Percentiles rank a stretch among this genome's conserved stretches.
phyloP scores from a whole-genome alignment of 768 basidiomycete genomes.

The Termitomyces sp. region DNA sequence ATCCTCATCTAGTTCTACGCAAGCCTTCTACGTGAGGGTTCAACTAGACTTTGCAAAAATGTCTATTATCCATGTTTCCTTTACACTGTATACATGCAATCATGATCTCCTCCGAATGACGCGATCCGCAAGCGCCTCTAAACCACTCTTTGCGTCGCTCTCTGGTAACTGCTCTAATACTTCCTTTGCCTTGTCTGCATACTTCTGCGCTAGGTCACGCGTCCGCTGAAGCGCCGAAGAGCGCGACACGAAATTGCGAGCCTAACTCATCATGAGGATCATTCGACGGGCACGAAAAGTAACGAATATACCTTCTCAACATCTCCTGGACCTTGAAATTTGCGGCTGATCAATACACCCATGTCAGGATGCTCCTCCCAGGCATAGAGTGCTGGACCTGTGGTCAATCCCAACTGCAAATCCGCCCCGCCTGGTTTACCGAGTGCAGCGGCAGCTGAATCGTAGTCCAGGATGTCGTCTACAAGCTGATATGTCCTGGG shows the following conservation, averaged over 20 bases:
- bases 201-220: constrained; percentile 66
- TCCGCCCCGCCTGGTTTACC: constrained; percentile 93
- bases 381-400: constrained; percentile 91
- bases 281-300: neutral
- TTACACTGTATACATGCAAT: neutral
- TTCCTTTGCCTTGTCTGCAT: constrained; percentile 76
- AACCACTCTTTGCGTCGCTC: constrained; percentile 74
- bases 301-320: constrained; percentile 65
- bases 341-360: constrained; percentile 78
- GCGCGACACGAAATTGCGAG: constrained; percentile 63
- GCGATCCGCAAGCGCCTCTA: constrained; percentile 71
- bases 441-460: constrained; percentile 65
- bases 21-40: neutral
- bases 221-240: constrained; percentile 84
- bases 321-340: constrained; percentile 79
- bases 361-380: constrained; percentile 92
- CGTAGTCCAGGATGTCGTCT: constrained; percentile 93
- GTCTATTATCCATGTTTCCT: neutral
- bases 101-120: constrained; percentile 53
- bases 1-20: no score
- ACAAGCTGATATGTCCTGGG: constrained; percentile 57
- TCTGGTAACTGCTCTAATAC: constrained; percentile 70
- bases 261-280: constrained; percentile 36
- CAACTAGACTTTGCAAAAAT: neutral
- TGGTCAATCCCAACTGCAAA: constrained; percentile 78